These are phyloP conservation scores for Penicillium lagena DNA, from an alignment of 495 filamentous ascomycete species.

Conservation along the genomic window DNA sequence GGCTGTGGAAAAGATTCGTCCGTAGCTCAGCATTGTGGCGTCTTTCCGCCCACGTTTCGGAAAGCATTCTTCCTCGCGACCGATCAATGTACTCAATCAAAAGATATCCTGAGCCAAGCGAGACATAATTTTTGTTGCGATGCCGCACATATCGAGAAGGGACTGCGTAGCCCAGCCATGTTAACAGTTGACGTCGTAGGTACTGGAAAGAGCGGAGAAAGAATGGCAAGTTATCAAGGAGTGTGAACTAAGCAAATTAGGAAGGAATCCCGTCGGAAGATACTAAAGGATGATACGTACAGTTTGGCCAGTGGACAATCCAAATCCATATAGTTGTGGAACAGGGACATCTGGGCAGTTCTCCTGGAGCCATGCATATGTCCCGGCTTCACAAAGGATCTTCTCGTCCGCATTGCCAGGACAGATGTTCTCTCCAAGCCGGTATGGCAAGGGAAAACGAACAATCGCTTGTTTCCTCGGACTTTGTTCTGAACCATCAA, in stretches of 20 bases:
- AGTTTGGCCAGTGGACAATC: conserved; percentile 19
- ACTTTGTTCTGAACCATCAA: conserved; percentile 3
- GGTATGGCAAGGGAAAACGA: conserved; percentile 27
- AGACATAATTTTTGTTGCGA: not conserved
- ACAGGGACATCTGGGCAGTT: conserved; percentile 27
- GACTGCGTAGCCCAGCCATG: conserved; percentile 12
- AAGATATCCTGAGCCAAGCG: conserved; percentile 13
- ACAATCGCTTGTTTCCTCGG: conserved; percentile 13
- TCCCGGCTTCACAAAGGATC: conserved; percentile 22
- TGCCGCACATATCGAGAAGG: conserved; percentile 21
- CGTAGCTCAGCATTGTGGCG: conserved; percentile 9
- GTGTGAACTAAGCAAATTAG: conserved; percentile 17
- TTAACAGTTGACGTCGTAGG: conserved; percentile 12
- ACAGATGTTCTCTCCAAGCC: conserved; percentile 19
- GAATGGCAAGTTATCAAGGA: conserved; percentile 16
- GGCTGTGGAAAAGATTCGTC: conserved; percentile 20
- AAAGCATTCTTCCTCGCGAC: conserved; percentile 21
- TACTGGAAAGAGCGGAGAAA: conserved; percentile 11
- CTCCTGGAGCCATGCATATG: conserved; percentile 23
- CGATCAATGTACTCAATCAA: conserved; percentile 13
- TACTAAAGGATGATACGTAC: conserved; percentile 1
- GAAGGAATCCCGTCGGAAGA: not conserved
- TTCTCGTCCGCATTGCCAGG: conserved; percentile 28
- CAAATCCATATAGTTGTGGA: conserved; percentile 28
- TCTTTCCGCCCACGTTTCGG: conserved; percentile 13